Conservation (phyloP, 2,329 filamentous ascomycete species). For the Colletotrichum sp. region DNA sequence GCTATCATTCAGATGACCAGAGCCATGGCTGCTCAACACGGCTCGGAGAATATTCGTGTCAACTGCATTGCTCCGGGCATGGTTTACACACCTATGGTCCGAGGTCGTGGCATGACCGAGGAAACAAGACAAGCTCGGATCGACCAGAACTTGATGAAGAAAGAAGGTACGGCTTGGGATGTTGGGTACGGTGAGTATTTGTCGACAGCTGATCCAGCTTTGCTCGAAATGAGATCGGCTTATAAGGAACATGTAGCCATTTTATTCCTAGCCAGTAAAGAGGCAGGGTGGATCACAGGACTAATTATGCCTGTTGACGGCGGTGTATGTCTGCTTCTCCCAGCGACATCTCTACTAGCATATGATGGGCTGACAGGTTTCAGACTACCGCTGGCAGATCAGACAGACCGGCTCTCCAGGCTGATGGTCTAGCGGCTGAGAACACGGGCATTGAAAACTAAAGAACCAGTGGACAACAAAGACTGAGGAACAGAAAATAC, state of each 20-base stretch:
- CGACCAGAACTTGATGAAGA: constrained; percentile 29
- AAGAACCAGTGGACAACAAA: no score
- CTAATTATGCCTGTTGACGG: constrained; percentile 31
- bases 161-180: constrained; percentile 30
- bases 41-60: constrained; percentile 47
- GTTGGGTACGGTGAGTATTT: constrained; percentile 26
- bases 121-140: constrained; percentile 29
- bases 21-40: constrained; percentile 57
- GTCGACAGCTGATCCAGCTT: accelerated
- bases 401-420: not conserved
- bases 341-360: accelerated
- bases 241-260: constrained; percentile 14
- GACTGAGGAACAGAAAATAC: no score
- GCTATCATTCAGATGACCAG: constrained; percentile 56
- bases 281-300: constrained; percentile 31
- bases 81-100: constrained; percentile 31
- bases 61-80: constrained; percentile 54
- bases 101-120: constrained; percentile 29
- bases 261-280: constrained; percentile 29
- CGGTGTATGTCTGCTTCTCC: constrained; percentile 22
- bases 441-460: not conserved
- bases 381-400: not conserved
- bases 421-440: not conserved
- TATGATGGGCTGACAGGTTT: accelerated
- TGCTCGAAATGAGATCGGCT: not conserved